Base-by-base conservation (phyloP, 164 flowering plant genomes). In the Paratinospora sagittata region DNA sequence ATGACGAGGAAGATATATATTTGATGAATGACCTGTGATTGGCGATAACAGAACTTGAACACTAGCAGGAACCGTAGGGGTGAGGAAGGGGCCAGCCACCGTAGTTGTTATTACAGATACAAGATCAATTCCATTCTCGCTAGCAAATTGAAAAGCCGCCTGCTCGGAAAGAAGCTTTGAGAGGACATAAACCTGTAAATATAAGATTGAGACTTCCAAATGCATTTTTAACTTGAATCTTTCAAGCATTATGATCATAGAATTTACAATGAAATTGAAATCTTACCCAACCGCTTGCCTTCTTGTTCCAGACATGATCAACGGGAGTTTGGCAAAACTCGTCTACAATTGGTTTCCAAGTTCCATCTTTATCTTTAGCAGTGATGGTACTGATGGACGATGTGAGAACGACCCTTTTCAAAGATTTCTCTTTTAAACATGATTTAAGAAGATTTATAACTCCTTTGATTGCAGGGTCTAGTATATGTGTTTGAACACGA, bases 311-410 rank as follows among this genome's bases (percentile, higher is more conserved):
- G 43, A 89, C 86, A 66, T 77, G 79, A 66, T 79, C 81, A 49
- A 76, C 39, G 0, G 81, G 73, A 61, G 78, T 80, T 66, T 78
- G 87, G 81, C 90, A 91, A 14, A 84, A 81, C 75, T 91, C 97
- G 75, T 89, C 92, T 19, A 89, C 94, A 1, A 78, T 58, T 1
- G 79, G 30, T 70, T 69, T 80, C 88, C 90, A 85, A 30, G 57
- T 75, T 37, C 87, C 94, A 2, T 62, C 27, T 62, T 63, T 72
- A 66, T 84, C 86, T 73, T 79, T 83, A 47, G 91, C 89, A 27
- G 92, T 85, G 62, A 89, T 72, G 3, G 92, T 91, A 70, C 94
- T 89, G 8, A 88, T 79, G 67, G 97, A 89, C 16, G 97, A 90
- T 36, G 97, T 88, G 74, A 89, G 80, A 37, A 88, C 85, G 58